Evolutionary conservation across 2,329 filamentous ascomycete species (phyloP).

Genomic region (Colletotrichum caudatum): DNA sequence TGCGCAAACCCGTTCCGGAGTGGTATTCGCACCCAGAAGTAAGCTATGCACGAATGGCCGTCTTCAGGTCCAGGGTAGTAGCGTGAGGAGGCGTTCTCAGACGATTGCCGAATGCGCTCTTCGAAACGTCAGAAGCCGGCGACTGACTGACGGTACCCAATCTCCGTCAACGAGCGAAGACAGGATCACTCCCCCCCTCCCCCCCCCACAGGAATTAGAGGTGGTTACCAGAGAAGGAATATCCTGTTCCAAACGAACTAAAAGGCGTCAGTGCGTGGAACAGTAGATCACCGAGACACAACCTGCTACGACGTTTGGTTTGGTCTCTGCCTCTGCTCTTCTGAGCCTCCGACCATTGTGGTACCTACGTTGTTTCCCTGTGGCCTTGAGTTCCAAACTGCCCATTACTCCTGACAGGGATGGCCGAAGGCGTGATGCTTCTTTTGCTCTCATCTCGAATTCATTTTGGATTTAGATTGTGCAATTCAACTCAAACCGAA

Average conservation of each 20-base stretch:
- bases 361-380: not conserved
- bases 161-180: constrained; percentile 23
- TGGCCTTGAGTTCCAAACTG: constrained; percentile 15
- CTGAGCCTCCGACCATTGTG: constrained; percentile 1
- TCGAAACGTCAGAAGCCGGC: constrained; percentile 40
- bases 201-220: constrained; percentile 13
- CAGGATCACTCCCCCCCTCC: constrained; percentile 35
- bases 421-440: constrained; percentile 25
- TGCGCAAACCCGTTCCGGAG: constrained; percentile 14
- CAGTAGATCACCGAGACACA: constrained; percentile 54
- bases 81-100: constrained; percentile 40
- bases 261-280: constrained; percentile 40
- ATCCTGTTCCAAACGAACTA: constrained; percentile 20
- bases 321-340: constrained; percentile 12
- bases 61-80: constrained; percentile 31
- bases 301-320: constrained; percentile 48
- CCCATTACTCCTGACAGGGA: constrained; percentile 36
- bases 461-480: constrained; percentile 35
- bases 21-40: constrained; percentile 9
- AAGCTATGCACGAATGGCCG: constrained; percentile 13
- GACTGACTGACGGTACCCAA: constrained; percentile 30
- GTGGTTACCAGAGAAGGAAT: constrained; percentile 21
- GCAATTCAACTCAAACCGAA: constrained; percentile 38
- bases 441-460: constrained; percentile 17
- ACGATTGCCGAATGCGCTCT: constrained; percentile 40